phyloP scores from a whole-genome alignment of 441 rosid species.

The Flueggea neowawraea region DNA sequence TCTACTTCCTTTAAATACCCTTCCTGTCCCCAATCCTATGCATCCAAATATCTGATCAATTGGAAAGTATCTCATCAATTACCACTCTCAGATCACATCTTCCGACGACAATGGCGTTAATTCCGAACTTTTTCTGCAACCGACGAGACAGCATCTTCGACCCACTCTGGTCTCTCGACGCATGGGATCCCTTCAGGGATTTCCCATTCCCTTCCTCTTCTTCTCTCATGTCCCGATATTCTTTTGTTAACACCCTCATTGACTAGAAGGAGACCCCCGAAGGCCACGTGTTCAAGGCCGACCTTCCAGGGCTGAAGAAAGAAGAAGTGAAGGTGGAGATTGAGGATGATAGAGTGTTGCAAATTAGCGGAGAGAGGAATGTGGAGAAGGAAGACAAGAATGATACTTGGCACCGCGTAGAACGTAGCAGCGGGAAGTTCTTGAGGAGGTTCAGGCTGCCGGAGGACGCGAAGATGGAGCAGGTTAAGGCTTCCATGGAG shows the following conservation, averaged over 20 bases:
- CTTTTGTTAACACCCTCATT: not conserved
- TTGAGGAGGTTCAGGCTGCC: conserved; percentile 8
- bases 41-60: too few species aligned
- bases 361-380: conserved; percentile 7
- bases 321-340: conserved; percentile 8
- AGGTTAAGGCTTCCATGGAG: conserved; percentile 3
- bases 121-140: not conserved
- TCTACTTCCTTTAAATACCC: too few species aligned
- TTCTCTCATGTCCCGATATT: not conserved
- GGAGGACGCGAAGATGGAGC: conserved; percentile 5
- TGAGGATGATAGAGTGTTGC: conserved; percentile 4
- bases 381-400: conserved; percentile 4
- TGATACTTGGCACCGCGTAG: not conserved
- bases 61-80: too few species aligned
- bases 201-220: not conserved
- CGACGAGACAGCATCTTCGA: not conserved
- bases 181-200: conserved; percentile 1
- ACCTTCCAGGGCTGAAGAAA: conserved; percentile 2
- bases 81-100: too few species aligned
- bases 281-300: conserved; percentile 5
- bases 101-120: not conserved
- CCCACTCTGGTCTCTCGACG: not conserved
- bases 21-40: too few species aligned
- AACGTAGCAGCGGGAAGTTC: conserved; percentile 6
- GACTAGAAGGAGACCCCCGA: conserved; percentile 5